Conservation (phyloP, 352 stramenopile genomes). For the Plasmopara viticola region DNA sequence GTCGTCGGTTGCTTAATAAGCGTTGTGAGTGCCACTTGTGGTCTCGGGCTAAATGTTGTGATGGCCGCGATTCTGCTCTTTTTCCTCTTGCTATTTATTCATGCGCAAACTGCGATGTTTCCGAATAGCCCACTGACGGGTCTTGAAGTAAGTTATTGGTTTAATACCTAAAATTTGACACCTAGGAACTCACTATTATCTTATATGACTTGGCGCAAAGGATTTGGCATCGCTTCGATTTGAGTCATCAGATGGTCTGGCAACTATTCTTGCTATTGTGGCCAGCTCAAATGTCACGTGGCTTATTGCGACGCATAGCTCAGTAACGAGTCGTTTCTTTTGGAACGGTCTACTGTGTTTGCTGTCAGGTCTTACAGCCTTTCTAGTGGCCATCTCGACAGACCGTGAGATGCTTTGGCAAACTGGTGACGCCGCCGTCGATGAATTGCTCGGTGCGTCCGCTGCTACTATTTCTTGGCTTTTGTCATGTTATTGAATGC, state of each 20-base stretch:
- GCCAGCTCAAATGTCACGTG: conserved; percentile 34
- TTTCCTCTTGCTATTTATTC: conserved; percentile 69
- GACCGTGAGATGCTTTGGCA: conserved; percentile 57
- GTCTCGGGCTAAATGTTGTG: conserved; percentile 43
- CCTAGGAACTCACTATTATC: too few relatives aligned
- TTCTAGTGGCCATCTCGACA: conserved; percentile 59
- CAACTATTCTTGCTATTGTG: conserved; percentile 33
- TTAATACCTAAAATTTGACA: not conserved
- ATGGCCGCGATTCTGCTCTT: conserved; percentile 55
- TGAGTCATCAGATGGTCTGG: conserved; percentile 45
- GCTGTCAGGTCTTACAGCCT: conserved; percentile 39
- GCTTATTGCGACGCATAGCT: conserved; percentile 29
- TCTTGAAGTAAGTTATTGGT: conserved; percentile 33
- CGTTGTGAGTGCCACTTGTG: conserved; percentile 25
- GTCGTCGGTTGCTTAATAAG: conserved; percentile 26
- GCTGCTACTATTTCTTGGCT: not conserved
- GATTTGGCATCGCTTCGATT: conserved; percentile 48
- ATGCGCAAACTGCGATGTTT: conserved; percentile 56
- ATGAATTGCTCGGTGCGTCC: conserved; percentile 64
- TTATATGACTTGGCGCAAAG: conserved; percentile 17
- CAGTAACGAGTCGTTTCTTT: conserved; percentile 52
- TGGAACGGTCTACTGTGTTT: conserved; percentile 65
- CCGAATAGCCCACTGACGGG: conserved; percentile 38
- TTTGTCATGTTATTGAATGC: not conserved
- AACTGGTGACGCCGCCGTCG: conserved; percentile 43